Base-by-base conservation (phyloP, 148 eudicot genomes). In the Rhododendron ferrugineum region DNA sequence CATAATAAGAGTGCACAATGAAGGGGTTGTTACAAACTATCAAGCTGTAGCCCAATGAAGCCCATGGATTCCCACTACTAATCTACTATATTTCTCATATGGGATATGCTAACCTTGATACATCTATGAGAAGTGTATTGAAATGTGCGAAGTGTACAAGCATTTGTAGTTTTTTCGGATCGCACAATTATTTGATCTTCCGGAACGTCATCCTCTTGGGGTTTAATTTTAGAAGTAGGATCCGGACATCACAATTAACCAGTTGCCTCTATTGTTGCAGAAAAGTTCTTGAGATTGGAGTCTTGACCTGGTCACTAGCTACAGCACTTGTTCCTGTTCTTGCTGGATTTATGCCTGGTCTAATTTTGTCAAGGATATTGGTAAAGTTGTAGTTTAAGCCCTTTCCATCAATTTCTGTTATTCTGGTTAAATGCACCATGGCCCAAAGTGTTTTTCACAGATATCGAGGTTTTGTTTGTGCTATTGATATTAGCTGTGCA, bases 331-430 rank as follows among this genome's bases (percentile, higher is more conserved):
- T 97, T 93, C 99, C 99, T 82, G 46, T 89, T 88, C 82, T 94
- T 87, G 99, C 96, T 84, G 99, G 99, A 73, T 93, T 85, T 88
- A 92, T 97, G 99, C 98, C 99, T 42, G 99, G 94, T 88, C 90
- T 97, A 83, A 84, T 97, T 84, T 87, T 95, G 58, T 88, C 98
- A 37, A 94, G 99, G 93, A 87, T 97, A 78, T 91, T 97, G 93
- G 99, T 97, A 94, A 85, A 83, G 84, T 82, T 26, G 52, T 54
- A 22, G 5, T 11, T 22, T 22, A 40, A 64, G 22, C 26, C 56
- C 26, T 15, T 83, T 66, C 47, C 56, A 83, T 83, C 78, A 44
- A 46, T 54, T 66, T n/a, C 22, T 28, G n/a, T 14, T 28, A 14
- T 83, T 68, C 28, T 83, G 56, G 85, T 70, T 18, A 14, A 28